Evolutionary conservation across 176 grass and related monocot genomes (phyloP).

Genomic region (Luzula sylvatica): DNA sequence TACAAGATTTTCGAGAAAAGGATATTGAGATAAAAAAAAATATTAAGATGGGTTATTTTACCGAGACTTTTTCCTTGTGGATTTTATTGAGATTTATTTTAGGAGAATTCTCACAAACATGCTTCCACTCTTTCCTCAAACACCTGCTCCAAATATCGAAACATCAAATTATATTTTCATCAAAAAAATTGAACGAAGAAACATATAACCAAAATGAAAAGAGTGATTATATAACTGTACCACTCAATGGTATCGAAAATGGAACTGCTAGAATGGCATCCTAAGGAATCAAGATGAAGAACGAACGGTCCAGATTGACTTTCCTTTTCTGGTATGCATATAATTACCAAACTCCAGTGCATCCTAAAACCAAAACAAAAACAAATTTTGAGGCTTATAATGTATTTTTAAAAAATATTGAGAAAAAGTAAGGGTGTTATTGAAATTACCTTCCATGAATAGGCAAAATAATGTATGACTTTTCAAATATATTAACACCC

Average conservation of each 20-base stretch:
- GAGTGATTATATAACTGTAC: slow-evolving; percentile 15
- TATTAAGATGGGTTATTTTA: background rate
- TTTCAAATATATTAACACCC: slow-evolving; percentile 85
- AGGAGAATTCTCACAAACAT: background rate
- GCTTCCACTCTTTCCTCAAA: slow-evolving; percentile 15
- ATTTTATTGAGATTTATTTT: background rate
- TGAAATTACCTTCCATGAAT: slow-evolving; percentile 72
- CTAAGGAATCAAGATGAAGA: slow-evolving; percentile 87
- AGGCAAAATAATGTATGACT: slow-evolving; percentile 72
- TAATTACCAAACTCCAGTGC: slow-evolving; percentile 92
- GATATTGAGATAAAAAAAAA: too few species aligned
- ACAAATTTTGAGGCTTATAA: background rate
- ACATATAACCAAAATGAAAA: too few species aligned
- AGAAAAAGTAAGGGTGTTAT: slow-evolving; percentile 3
- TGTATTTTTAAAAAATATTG: background rate
- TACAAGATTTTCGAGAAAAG: too few species aligned
- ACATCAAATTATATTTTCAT: too few species aligned
- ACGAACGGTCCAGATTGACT: slow-evolving; percentile 56
- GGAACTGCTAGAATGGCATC: slow-evolving; percentile 36
- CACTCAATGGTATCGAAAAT: slow-evolving; percentile 40
- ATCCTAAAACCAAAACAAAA: slow-evolving; percentile 35
- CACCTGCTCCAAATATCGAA: background rate
- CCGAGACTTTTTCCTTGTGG: slow-evolving; percentile 7
- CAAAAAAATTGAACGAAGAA: too few species aligned
- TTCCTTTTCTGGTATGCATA: slow-evolving; percentile 69